Evolutionary conservation across 306 rosid genomes (phyloP), one percentile per base, ranked within the genome.

Genomic region (Aeschynomene evenia): DNA sequence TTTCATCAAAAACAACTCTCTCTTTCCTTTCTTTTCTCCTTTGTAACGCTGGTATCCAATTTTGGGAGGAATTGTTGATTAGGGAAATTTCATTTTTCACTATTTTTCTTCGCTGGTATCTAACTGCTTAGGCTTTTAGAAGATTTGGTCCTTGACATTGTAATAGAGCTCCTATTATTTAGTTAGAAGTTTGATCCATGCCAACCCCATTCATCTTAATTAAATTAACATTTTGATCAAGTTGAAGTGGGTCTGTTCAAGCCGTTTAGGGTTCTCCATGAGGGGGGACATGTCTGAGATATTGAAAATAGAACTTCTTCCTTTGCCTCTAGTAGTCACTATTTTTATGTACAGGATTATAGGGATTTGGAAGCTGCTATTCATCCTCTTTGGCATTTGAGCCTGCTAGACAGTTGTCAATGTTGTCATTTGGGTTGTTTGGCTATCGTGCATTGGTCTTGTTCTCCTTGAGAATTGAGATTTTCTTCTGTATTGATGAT

Each of bases 321-420:
- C 9, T 23, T 10, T 31, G 58, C 31, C 33, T 1, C 16, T 28
- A 11, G 16, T 54, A n/a, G 19, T 26, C 61, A 24, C 37, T 12
- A 26, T 2, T 14, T 42, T 39, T 15, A 8, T 50, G 28, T 4
- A 18, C 11, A 10, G 7, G 19, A 49, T 29, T 50, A 14, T 34
- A 20, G 34, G 72, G 6, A 33, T 31, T 50, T 34, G 48, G 21
- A 66, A 18, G 20, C 48, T 66, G 15, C 71, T 19, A 49, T 26
- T 49, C 60, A 29, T 31, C 9, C 48, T 19, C 21, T 26, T 26
- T 3, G 33, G 49, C 10, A 23, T 50, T 49, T 49, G 59, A 66
- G 59, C 24, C 48, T 49, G 71, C 33, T 66, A 28, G 45, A 66
- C 18, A 5, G 71, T 29, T 49, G 61, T 19, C 2, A 9, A 66